Base-by-base conservation (phyloP, 2,329 filamentous ascomycete genomes). In the Neofusicoccum cordaticola region DNA sequence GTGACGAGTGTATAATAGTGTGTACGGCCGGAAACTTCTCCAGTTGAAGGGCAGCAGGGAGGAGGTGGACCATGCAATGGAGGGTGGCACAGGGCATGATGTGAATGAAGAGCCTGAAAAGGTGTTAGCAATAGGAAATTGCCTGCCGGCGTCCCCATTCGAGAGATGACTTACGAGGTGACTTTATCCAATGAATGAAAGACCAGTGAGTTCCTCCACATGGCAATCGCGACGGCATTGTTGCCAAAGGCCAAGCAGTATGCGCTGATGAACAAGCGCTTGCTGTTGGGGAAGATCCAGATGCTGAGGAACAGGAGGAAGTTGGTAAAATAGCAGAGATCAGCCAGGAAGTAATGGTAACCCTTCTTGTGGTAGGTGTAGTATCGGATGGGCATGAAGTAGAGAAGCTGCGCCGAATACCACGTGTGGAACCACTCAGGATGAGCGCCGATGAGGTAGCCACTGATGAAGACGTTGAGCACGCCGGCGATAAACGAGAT, bases 181-280 rank as follows among this genome's bases (percentile, higher is more conserved):
- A 98, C 93, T 79, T 99, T 99, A 83, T 99, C 95, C 79, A 99
- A 88, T 74, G 92, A 96, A 82, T 99, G 95, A 77, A 99, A 99
- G 52, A 99, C 95, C 73, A 99, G 86, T 37, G 93, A 97, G 77
- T 99, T 99, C 68, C 95, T 88, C 95, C 95, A 99, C 93, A 99
- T 95, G 74, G 95, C 93, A 76, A 99, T 98, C 12, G 95, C 95
- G 52, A 97, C 88, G 19, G 95, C 95, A 74, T 99, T 99, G 79
- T 99, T 99, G 68, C 95, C 95, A 74, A 92, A 96, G 9, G 93
- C 91, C 39, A 99, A 83, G 73, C 95, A 98, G 78, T 93, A 99
- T 0, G 92, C 90, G 69, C 92, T 89, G 68, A 96, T 95, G 77
- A 99, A 93, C 15, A 99, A 85, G 50, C 94, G 88, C 78, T 96